A percentile compares a stretch with the other conserved stretches of the same genome.
phyloP scores from a whole-genome alignment of 164 flowering plant species.

The Nelumbo lutea region DNA sequence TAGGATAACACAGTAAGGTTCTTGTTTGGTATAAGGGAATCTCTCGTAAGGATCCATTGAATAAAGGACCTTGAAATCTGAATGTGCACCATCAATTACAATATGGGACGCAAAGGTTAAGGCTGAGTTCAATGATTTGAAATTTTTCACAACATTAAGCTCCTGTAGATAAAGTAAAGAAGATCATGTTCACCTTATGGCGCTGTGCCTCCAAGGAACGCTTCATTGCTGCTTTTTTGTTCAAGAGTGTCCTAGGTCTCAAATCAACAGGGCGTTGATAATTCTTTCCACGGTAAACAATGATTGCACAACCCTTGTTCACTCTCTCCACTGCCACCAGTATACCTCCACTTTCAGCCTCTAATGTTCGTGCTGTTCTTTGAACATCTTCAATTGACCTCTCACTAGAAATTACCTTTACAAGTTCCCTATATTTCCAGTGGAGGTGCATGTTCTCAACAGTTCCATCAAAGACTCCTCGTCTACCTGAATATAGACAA shows the following conservation, averaged over 20 bases:
- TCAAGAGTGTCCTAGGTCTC: slow-evolving; percentile 74
- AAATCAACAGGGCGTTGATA: slow-evolving; percentile 65
- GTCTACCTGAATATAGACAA: slow-evolving; percentile 53
- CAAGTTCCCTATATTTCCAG: slow-evolving; percentile 97
- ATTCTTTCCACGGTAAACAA: slow-evolving; percentile 92
- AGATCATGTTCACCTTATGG: slow-evolving; percentile 43
- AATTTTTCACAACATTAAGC: not conserved
- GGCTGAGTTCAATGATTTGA: not conserved
- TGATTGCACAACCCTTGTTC: slow-evolving; percentile 74
- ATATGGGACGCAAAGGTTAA: not conserved
- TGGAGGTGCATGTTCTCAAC: slow-evolving; percentile 97
- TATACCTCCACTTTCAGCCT: slow-evolving; percentile 96
- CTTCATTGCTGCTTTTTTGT: slow-evolving; percentile 74
- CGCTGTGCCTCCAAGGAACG: slow-evolving; percentile 88
- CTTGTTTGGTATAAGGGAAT: not conserved
- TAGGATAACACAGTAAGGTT: not conserved
- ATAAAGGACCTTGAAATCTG: not conserved
- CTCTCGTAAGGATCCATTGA: not conserved
- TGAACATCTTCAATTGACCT: slow-evolving; percentile 49
- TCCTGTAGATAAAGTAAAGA: not conserved
- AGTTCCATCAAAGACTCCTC: slow-evolving; percentile 91
- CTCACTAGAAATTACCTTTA: slow-evolving; percentile 63
- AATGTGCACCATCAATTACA: not conserved
- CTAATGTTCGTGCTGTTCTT: slow-evolving; percentile 58
- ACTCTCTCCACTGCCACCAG: slow-evolving; percentile 85